Evolutionary conservation across 1,284 basidiomycete species (phyloP).

Genomic region (Stygiomarasmius scandens): DNA sequence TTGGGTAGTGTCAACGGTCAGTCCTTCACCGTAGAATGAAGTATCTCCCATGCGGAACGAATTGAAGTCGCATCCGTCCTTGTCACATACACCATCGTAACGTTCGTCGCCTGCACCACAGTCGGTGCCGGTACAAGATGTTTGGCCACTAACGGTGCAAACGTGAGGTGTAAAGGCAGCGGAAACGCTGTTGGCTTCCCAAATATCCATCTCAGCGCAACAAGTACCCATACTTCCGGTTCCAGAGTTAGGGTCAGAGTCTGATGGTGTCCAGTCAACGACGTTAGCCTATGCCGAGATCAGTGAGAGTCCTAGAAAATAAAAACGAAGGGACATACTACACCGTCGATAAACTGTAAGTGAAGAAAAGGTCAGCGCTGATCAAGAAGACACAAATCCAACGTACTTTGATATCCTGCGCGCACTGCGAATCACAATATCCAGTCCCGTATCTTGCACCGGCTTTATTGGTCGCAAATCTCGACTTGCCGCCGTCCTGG

Average conservation of each 20-base stretch:
- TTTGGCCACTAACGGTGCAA: slow-evolving; percentile 33
- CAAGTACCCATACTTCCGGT: slow-evolving; percentile 47
- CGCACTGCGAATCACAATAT: slow-evolving; percentile 58
- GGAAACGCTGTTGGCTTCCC: slow-evolving; percentile 55
- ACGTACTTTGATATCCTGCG: slow-evolving; percentile 31
- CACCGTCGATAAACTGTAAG: too few species aligned
- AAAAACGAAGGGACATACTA: too few species aligned
- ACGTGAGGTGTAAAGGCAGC: slow-evolving; percentile 47
- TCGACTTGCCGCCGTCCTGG: slow-evolving; percentile 44
- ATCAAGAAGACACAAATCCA: too few species aligned
- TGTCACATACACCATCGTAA: slow-evolving; percentile 34
- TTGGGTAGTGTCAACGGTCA: slow-evolving; percentile 48
- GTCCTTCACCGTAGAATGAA: slow-evolving; percentile 46
- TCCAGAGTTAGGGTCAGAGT: slow-evolving; percentile 48
- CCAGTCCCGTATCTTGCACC: slow-evolving; percentile 56
- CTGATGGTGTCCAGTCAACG: slow-evolving; percentile 40
- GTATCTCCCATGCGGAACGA: slow-evolving; percentile 57
- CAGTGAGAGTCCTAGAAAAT: too few species aligned
- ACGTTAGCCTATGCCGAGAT: slow-evolving; percentile 44
- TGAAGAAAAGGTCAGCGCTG: too few species aligned
- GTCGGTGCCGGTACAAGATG: too few species aligned
- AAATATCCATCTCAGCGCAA: slow-evolving; percentile 61
- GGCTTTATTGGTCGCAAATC: slow-evolving; percentile 46
- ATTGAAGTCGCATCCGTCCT: slow-evolving; percentile 61
- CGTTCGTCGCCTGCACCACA: too few species aligned